Conservation (phyloP, 1,139 yeast genomes). For the Kurtzmaniella natalensis region DNA sequence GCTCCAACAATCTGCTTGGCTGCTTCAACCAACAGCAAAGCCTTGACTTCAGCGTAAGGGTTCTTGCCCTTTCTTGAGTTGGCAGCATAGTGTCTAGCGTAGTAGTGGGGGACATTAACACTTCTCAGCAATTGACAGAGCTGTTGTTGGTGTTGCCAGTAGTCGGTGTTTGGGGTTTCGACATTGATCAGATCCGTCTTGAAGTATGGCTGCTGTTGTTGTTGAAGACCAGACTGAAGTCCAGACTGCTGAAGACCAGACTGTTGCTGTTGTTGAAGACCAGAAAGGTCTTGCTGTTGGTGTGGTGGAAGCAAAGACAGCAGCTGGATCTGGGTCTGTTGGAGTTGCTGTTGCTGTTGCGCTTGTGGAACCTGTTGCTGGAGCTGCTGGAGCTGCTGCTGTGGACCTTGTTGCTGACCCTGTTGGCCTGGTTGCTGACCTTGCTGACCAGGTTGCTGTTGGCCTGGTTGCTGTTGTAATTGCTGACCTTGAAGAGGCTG, state of each 20-base stretch:
- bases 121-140: constrained; percentile 75
- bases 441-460: constrained; percentile 9
- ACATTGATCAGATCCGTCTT: constrained; percentile 34
- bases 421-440: constrained; percentile 12
- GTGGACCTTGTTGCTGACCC: constrained; percentile 21
- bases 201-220: constrained; percentile 10
- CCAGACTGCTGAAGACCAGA: constrained; percentile 9
- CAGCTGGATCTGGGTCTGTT: constrained; percentile 14
- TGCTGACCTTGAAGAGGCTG: constrained; percentile 1
- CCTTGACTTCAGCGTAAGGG: constrained; percentile 39
- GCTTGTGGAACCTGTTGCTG: constrained; percentile 26
- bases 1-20: constrained; percentile 48
- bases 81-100: constrained; percentile 90
- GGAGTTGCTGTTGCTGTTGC: constrained; percentile 24
- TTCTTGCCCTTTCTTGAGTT: constrained; percentile 58
- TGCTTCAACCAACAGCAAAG: constrained; percentile 50
- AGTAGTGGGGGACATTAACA: constrained; percentile 73
- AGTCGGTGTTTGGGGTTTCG: constrained; percentile 48
- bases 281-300: constrained; percentile 14
- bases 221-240: constrained; percentile 7
- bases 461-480: constrained; percentile 14
- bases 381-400: constrained; percentile 26
- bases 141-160: constrained; percentile 88
- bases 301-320: too few species aligned
- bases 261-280: constrained; percentile 16